A percentile compares a stretch with the other conserved stretches of the same genome.
Conservation (phyloP, 2,329 filamentous ascomycete species). For the Botrytis paeoniae region DNA sequence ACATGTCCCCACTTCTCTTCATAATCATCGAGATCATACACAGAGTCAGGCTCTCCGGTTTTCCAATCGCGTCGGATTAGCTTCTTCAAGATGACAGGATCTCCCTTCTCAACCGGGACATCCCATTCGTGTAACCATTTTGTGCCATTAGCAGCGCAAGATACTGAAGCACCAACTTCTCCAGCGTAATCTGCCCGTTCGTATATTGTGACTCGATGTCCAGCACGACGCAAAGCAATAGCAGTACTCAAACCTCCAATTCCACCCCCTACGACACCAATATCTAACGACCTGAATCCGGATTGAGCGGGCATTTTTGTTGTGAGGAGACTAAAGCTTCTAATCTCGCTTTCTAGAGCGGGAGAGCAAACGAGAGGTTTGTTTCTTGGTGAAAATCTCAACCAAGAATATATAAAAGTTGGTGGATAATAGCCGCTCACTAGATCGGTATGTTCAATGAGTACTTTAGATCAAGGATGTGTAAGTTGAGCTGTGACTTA, state of each 20-base stretch:
- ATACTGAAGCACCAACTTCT: constrained; percentile 64
- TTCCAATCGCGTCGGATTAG: constrained; percentile 69
- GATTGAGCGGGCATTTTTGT: constrained; percentile 5
- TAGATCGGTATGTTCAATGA: neutral
- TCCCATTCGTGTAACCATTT: constrained; percentile 67
- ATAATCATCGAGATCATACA: constrained; percentile 54
- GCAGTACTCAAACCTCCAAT: constrained; percentile 48
- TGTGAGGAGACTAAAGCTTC: neutral
- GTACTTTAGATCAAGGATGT: neutral
- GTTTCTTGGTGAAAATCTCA: neutral
- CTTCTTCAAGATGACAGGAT: constrained; percentile 61
- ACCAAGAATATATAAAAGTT: neutral
- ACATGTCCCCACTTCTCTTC: constrained; percentile 60
- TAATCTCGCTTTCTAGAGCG: neutral
- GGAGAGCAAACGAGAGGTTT: too few relatives aligned
- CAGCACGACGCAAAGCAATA: constrained; percentile 50
- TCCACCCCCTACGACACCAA: constrained; percentile 23
- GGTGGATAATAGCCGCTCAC: neutral
- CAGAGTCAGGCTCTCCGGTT: constrained; percentile 57
- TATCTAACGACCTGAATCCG: constrained; percentile 15
- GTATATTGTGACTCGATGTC: constrained; percentile 58
- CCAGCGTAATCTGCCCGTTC: constrained; percentile 62
- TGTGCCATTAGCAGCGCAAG: constrained; percentile 66
- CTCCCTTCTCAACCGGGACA: constrained; percentile 60
- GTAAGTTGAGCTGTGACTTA: neutral